Base-by-base conservation (phyloP, 257 asterid species). In the Cynanchum wilfordii region DNA sequence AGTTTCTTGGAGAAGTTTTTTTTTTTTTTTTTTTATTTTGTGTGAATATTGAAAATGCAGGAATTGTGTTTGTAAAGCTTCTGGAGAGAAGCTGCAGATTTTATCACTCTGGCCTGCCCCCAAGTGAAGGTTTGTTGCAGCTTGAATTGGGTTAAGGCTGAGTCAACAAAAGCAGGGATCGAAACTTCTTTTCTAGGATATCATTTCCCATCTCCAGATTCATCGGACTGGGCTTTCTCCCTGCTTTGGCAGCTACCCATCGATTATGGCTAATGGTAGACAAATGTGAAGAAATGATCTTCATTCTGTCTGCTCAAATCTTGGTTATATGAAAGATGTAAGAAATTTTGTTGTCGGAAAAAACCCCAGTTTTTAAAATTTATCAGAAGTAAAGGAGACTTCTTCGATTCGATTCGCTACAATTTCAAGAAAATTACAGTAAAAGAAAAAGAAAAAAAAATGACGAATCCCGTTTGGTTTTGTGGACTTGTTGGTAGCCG, bases 61-160 rank as follows among this genome's bases (percentile, higher is more conserved):
- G 96, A 75, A 71, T 51, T 69, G 38, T 67, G 72, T 62, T 84
- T 76, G 79, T 77, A 86, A 86, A 80, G 86, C 83, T 89, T 86
- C 88, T 70, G 78, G 81, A 79, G 73, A 79, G 80, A 84, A 79
- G 80, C 79, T 76, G 76, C 79, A 82, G 84, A 74, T 58, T 72
- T 76, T 65, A 66, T 83, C 85, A 85, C 76, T 85, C 96, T 88
- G 94, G 94, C 89, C 85, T 77, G 78, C 79, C 75, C 86, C 80
- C 58, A 42, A 68, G 77, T 77, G 77, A 75, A 66, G 58, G 13
- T 66, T 56, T 81, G 67, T 72, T 54, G 74, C 68, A 73, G 73
- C 63, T 82, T 79, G 79, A 75, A 60, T 76, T 83, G 90, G 88
- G 83, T 38, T 81, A 79, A 68, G 80, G 76, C 77, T 67, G 76